phyloP scores from a whole-genome alignment of 1,284 basidiomycete species.

The Papiliotrema nemorosa region DNA sequence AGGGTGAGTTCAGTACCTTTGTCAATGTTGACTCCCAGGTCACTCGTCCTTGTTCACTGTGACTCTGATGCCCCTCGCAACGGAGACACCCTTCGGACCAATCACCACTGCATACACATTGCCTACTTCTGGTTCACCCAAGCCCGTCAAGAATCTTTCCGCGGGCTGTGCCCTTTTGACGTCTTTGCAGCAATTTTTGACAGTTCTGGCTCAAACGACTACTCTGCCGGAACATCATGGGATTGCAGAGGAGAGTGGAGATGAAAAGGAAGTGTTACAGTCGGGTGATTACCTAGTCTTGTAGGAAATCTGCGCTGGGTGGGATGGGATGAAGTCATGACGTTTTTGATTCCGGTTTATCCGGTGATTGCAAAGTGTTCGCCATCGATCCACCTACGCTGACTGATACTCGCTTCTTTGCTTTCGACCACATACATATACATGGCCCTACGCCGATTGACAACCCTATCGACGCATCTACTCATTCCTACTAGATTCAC shows the following conservation, averaged over 20 bases:
- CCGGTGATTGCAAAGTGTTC: too few species aligned
- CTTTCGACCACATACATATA: background rate
- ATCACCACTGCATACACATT: conserved; percentile 13
- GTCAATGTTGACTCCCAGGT: conserved; percentile 6
- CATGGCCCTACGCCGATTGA: background rate
- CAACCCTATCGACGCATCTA: background rate
- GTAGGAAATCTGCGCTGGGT: background rate
- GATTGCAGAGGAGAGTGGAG: background rate
- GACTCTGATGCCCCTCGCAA: conserved; percentile 12
- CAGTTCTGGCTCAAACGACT: conserved; percentile 2
- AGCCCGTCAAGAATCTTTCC: background rate
- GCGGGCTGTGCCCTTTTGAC: background rate
- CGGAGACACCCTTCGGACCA: background rate
- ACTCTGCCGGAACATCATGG: background rate
- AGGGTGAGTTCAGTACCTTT: conserved; percentile 19
- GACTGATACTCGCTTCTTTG: background rate
- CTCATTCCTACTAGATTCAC: background rate
- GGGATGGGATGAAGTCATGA: background rate
- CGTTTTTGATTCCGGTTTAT: too few species aligned
- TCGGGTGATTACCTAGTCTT: background rate
- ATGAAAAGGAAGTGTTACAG: conserved; percentile 1
- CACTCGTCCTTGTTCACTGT: conserved; percentile 15
- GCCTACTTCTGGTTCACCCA: background rate
- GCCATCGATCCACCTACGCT: background rate
- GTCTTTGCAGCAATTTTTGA: background rate